These are phyloP conservation scores for Handroanthus guayacan DNA, from an alignment of 257 asterid species.

Conservation along the genomic window DNA sequence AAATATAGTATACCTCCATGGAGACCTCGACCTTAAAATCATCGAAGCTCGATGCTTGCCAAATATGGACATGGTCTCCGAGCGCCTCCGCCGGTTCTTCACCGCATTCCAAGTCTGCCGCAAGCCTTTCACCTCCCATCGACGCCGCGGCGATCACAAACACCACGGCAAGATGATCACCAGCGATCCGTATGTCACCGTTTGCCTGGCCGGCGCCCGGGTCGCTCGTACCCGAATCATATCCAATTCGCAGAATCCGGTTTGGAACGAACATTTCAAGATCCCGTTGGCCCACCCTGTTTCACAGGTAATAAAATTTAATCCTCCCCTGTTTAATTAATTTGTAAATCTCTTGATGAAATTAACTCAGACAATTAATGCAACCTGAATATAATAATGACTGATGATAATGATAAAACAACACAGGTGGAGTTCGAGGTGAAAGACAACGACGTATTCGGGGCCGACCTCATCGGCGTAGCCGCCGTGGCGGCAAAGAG, in stretches of 20 bases:
- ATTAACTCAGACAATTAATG: not conserved
- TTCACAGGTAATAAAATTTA: slow-evolving; percentile 44
- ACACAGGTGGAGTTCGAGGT: slow-evolving; percentile 56
- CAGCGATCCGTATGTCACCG: slow-evolving; percentile 93
- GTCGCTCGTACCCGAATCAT: slow-evolving; percentile 89
- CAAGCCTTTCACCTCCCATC: slow-evolving; percentile 47
- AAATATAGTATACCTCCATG: slow-evolving; percentile 62
- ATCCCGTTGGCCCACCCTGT: slow-evolving; percentile 92
- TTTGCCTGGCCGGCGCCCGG: slow-evolving; percentile 77
- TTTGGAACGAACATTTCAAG: slow-evolving; percentile 79
- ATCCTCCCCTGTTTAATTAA: no score
- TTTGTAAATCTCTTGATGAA: not conserved
- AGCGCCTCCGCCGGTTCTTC: slow-evolving; percentile 74
- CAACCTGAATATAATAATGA: not conserved
- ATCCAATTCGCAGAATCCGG: slow-evolving; percentile 79
- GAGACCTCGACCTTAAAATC: slow-evolving; percentile 81
- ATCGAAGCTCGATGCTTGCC: slow-evolving; percentile 86
- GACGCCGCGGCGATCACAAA: slow-evolving; percentile 28
- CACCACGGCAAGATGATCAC: slow-evolving; percentile 69
- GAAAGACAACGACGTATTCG: slow-evolving; percentile 67
- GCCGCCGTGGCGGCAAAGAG: slow-evolving; percentile 48
- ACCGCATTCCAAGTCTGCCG: slow-evolving; percentile 56
- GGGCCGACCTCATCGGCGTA: slow-evolving; percentile 57
- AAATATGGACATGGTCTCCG: slow-evolving; percentile 84
- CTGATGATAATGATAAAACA: not conserved